Evolutionary conservation across 139 green algal genomes (phyloP).

Genomic region (Coelastrella sp.): DNA sequence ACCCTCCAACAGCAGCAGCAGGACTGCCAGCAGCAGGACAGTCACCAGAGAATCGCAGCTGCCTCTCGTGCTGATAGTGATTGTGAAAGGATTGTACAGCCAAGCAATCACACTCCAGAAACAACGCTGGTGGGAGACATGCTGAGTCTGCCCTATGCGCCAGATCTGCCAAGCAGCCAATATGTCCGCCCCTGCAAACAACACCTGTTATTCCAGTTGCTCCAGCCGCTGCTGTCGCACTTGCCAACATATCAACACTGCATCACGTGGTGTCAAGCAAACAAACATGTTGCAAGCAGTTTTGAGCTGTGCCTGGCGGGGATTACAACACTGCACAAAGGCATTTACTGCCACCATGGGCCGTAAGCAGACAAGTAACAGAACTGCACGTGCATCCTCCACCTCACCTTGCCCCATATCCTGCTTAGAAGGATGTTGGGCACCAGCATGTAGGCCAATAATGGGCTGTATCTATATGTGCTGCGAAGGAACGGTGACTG

Average conservation of each 20-base stretch:
- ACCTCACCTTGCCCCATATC: slow-evolving; percentile 85
- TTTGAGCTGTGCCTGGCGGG: too few species aligned
- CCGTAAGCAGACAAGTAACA: too few species aligned
- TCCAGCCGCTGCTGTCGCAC: too few species aligned
- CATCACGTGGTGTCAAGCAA: too few species aligned
- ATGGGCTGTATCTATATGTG: slow-evolving; percentile 91
- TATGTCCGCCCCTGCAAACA: slow-evolving; percentile 85
- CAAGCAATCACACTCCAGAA: slow-evolving; percentile 69
- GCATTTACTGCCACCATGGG: too few species aligned
- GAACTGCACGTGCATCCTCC: too few species aligned
- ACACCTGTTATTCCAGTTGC: slow-evolving; percentile 49
- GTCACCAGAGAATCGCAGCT: slow-evolving; percentile 88
- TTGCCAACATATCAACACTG: too few species aligned
- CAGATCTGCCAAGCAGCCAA: slow-evolving; percentile 65
- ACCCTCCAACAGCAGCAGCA: slow-evolving; percentile 63
- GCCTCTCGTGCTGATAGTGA: slow-evolving; percentile 92
- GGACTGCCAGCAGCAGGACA: slow-evolving; percentile 79
- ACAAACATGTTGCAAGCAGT: too few species aligned
- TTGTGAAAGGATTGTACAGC: slow-evolving; percentile 96
- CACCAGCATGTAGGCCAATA: slow-evolving; percentile 88
- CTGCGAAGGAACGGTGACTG: slow-evolving; percentile 66
- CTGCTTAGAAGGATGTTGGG: slow-evolving; percentile 83
- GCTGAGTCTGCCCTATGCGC: slow-evolving; percentile 45
- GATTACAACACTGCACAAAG: too few species aligned
- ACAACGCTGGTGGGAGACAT: background rate